Evolutionary conservation across 768 basidiomycete genomes (phyloP).

Genomic region (Trichaptum fuscoviolaceum): DNA sequence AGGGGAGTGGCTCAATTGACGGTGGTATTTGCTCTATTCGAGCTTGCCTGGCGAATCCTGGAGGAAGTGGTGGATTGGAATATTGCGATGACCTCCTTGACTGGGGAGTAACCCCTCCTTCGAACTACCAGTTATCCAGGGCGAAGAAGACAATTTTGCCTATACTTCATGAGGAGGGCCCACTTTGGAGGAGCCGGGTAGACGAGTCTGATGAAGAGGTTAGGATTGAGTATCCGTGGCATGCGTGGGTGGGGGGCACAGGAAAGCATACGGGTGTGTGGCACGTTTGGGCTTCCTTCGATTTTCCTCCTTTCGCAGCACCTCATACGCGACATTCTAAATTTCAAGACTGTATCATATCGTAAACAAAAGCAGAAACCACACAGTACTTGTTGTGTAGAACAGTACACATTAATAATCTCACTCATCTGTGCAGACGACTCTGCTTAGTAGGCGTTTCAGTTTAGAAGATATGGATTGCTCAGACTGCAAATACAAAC

Average conservation of each 20-base stretch:
- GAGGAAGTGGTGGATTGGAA: neutral
- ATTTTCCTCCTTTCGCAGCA: slow-evolving; percentile 2
- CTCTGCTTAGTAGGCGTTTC: neutral
- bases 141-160: slow-evolving; percentile 1
- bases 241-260: neutral
- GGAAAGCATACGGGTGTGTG: neutral
- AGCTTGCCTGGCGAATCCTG: slow-evolving; percentile 2
- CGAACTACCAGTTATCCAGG: neutral
- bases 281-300: slow-evolving; percentile 1
- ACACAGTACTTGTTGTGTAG: neutral
- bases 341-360: neutral
- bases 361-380: neutral
- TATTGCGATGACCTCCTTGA: neutral
- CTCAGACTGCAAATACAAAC: neutral
- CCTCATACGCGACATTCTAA: neutral
- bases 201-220: neutral
- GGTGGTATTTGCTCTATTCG: neutral
- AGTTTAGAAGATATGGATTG: neutral
- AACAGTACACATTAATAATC: neutral
- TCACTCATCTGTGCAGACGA: neutral
- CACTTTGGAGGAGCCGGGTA: neutral
- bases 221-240: slow-evolving; percentile 3
- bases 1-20: neutral
- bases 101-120: neutral
- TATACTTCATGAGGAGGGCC: neutral